Evolutionary conservation across 2,329 filamentous ascomycete genomes (phyloP), one percentile per base, ranked within the genome.

Genomic region (Akanthomyces lecanii): DNA sequence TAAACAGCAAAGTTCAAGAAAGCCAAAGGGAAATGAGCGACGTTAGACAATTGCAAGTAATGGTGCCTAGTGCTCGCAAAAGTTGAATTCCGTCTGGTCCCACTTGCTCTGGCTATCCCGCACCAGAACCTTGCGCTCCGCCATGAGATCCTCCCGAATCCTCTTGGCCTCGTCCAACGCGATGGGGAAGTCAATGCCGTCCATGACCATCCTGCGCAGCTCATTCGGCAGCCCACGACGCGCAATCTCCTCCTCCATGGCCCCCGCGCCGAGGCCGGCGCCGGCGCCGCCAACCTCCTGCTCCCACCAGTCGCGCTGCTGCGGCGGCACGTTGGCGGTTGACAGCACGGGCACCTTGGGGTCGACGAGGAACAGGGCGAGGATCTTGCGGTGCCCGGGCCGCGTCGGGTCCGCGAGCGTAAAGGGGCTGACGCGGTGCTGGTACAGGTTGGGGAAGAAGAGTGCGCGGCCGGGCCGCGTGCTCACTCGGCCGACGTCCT

Each of bases 321-420:
- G 77, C 2, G 77, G 77, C 23, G 78, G 76, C n/a, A 80, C 75
- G 33, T 79, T 80, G 38, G 75, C 74, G 11, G 78, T 80, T 0
- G 75, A 76, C 62, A 78, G 71, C 72, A 80, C 61, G 1, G 78
- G 78, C 1, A 76, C 67, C 25, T 78, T 68, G 0, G 86, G 86
- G 68, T 89, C 84, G 2, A 89, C 80, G 2, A 89, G 77, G 69
- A 83, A 89, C 10, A 89, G 73, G 0, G 82, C 83, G 4, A 89
- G 72, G 54, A 88, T 83, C 69, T 84, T 84, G 21, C 84, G 77
- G 67, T 88, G 82, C 2, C 86, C 86, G 0, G 82, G 78, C 23
- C 75, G 78, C 0, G 80, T 78, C 3, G 71, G 72, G 67, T 89
- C 85, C 0, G 66, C 71, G 0, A 88, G 78, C 7, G 71, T 65